Percentiles rank a stretch among this genome's conserved stretches.
Conservation (phyloP, 257 asterid species). For the Primulina tabacum region DNA sequence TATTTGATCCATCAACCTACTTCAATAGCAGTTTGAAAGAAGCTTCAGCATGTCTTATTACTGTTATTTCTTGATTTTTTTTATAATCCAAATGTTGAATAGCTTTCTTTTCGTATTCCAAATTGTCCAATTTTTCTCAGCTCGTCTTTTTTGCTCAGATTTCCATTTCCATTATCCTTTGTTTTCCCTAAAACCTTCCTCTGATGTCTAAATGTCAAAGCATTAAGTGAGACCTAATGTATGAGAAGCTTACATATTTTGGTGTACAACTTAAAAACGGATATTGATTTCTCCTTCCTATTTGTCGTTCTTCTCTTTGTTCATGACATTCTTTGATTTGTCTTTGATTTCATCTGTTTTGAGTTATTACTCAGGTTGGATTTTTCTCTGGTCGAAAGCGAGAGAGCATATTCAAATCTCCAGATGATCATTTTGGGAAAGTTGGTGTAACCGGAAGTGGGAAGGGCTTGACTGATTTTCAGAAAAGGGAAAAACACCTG, state of each 20-base stretch:
- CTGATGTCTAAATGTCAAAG: neutral
- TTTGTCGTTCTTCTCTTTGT: neutral
- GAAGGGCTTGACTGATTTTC: slow-evolving; percentile 91
- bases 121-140: no score
- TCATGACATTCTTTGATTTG: neutral
- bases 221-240: neutral
- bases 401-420: slow-evolving; percentile 95
- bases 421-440: slow-evolving; percentile 89
- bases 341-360: neutral
- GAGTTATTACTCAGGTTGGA: slow-evolving; percentile 55
- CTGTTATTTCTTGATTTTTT: neutral
- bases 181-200: neutral
- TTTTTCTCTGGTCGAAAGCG: slow-evolving; percentile 94
- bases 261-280: neutral
- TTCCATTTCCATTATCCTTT: neutral
- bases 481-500: slow-evolving; percentile 89
- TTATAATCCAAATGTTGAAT: neutral
- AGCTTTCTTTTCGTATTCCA: neutral
- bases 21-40: neutral
- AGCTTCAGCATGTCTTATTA: neutral
- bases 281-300: neutral
- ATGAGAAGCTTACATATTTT: no score
- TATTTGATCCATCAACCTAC: neutral
- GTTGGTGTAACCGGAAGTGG: slow-evolving; percentile 98
- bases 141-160: neutral